Evolutionary conservation across 2,329 filamentous ascomycete species (phyloP).

Genomic region (Macrophomina phaseolina): DNA sequence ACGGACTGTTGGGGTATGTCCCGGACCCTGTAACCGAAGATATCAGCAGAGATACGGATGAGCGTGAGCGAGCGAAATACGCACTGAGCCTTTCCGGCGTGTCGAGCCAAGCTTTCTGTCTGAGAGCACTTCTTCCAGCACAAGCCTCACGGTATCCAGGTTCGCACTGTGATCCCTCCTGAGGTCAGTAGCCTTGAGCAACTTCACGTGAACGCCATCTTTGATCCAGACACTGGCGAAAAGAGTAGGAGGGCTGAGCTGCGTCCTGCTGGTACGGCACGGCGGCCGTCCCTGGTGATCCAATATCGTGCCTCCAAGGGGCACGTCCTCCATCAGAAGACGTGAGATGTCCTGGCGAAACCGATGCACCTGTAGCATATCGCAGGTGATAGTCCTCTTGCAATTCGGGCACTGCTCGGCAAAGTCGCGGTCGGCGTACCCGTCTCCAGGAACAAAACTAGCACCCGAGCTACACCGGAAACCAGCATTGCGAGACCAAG

Average conservation of each 20-base stretch:
- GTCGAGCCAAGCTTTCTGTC: not conserved
- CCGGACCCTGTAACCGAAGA: not conserved
- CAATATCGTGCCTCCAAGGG: slow-evolving; percentile 73
- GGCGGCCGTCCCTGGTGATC: slow-evolving; percentile 54
- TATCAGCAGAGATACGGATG: too few relatives aligned
- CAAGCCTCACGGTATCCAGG: slow-evolving; percentile 19
- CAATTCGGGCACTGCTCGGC: slow-evolving; percentile 59
- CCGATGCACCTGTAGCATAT: slow-evolving; percentile 65
- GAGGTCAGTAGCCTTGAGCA: slow-evolving; percentile 20
- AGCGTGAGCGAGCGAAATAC: not conserved
- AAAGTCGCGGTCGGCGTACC: slow-evolving; percentile 67
- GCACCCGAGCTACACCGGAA: not conserved
- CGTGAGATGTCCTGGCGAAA: slow-evolving; percentile 63
- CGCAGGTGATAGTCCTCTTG: slow-evolving; percentile 57
- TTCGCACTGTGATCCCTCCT: not conserved
- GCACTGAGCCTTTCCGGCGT: not conserved
- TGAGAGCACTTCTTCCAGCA: slow-evolving; percentile 12
- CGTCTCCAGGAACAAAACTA: slow-evolving; percentile 50
- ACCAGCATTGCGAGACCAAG: slow-evolving; percentile 53
- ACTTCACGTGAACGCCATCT: not conserved
- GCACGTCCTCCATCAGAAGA: slow-evolving; percentile 54
- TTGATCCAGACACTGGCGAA: slow-evolving; percentile 26
- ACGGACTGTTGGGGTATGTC: not conserved
- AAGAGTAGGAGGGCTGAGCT: not conserved
- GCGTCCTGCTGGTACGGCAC: not conserved